A percentile compares a stretch with the other conserved stretches of the same genome.
Evolutionary conservation across 139 green algal species (phyloP).

Genomic region (Picochlorum sp.): DNA sequence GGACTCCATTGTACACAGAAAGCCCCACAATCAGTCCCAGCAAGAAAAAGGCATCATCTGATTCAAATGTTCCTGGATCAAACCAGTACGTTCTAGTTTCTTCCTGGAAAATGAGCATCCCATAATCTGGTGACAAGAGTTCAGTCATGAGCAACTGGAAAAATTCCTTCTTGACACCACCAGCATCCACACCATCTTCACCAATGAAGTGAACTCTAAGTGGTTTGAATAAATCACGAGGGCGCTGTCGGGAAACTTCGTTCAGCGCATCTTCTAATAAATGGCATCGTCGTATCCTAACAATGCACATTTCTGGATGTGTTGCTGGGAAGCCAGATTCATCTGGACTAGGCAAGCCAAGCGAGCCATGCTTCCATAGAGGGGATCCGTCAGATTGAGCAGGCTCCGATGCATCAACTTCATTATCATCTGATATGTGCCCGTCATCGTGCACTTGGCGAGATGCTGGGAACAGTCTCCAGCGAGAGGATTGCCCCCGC

Average conservation of each 20-base stretch:
- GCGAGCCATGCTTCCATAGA: slow-evolving; percentile 36
- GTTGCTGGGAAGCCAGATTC: slow-evolving; percentile 50
- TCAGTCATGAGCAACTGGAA: slow-evolving; percentile 85
- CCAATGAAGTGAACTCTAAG: slow-evolving; percentile 92
- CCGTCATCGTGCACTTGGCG: background rate
- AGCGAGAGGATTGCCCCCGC: background rate
- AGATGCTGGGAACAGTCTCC: background rate
- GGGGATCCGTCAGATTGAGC: slow-evolving; percentile 3
- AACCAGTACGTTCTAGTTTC: slow-evolving; percentile 84
- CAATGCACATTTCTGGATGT: slow-evolving; percentile 86
- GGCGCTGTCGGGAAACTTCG: slow-evolving; percentile 71
- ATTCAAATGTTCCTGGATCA: slow-evolving; percentile 50
- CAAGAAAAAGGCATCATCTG: slow-evolving; percentile 70
- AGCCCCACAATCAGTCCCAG: slow-evolving; percentile 81
- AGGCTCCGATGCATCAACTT: background rate
- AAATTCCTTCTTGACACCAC: slow-evolving; percentile 90
- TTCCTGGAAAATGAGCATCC: slow-evolving; percentile 69
- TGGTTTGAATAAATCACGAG: slow-evolving; percentile 84
- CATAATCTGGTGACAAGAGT: slow-evolving; percentile 80
- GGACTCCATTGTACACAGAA: slow-evolving; percentile 89
- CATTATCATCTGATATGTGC: slow-evolving; percentile 17
- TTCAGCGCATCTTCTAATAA: slow-evolving; percentile 79
- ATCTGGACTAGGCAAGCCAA: slow-evolving; percentile 49
- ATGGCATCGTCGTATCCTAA: slow-evolving; percentile 74
- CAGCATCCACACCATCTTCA: slow-evolving; percentile 88